A percentile compares a stretch with the other conserved stretches of the same genome.
Conservation (phyloP, 495 filamentous ascomycete genomes). For the Podospora tetraspora region DNA sequence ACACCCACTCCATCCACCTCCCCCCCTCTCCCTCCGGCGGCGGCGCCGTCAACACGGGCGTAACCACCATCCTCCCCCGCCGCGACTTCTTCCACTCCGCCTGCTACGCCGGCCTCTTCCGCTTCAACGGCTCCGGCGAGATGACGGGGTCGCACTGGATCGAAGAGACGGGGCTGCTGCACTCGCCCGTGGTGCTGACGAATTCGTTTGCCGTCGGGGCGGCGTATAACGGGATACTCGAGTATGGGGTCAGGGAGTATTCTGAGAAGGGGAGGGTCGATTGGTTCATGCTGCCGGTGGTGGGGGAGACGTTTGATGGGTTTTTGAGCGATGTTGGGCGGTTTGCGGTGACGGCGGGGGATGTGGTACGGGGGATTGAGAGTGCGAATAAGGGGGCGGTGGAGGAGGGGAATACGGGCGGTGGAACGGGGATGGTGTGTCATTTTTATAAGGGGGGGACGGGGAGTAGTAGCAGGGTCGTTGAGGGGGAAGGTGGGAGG, state of each 20-base stretch:
- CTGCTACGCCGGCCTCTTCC: constrained; percentile 46
- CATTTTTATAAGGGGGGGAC: constrained; percentile 51
- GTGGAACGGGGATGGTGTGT: constrained; percentile 50
- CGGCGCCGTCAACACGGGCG: constrained; percentile 42
- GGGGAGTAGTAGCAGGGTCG: constrained; percentile 42
- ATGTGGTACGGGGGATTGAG: constrained; percentile 42
- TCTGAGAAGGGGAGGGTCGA: constrained; percentile 31
- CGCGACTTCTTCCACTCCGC: constrained; percentile 42
- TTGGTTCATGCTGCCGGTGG: constrained; percentile 46
- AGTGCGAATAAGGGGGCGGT: constrained; percentile 36
- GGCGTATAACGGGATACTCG: constrained; percentile 44
- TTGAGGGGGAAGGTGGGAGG: constrained; percentile 31
- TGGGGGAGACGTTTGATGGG: constrained; percentile 51
- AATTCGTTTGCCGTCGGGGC: constrained; percentile 47
- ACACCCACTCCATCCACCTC: constrained; percentile 41
- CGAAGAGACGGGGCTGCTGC: constrained; percentile 46
- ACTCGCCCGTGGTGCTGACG: constrained; percentile 48
- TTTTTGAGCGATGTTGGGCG: constrained; percentile 42
- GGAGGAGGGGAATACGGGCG: constrained; percentile 47
- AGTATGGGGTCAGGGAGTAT: constrained; percentile 41
- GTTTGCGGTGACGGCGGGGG: constrained; percentile 38
- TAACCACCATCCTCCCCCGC: constrained; percentile 49
- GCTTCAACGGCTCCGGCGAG: constrained; percentile 52
- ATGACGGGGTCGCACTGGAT: constrained; percentile 51
- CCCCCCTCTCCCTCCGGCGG: constrained; percentile 7